Base-by-base conservation (phyloP, 176 grass and related monocot species). In the Carex parvula region DNA sequence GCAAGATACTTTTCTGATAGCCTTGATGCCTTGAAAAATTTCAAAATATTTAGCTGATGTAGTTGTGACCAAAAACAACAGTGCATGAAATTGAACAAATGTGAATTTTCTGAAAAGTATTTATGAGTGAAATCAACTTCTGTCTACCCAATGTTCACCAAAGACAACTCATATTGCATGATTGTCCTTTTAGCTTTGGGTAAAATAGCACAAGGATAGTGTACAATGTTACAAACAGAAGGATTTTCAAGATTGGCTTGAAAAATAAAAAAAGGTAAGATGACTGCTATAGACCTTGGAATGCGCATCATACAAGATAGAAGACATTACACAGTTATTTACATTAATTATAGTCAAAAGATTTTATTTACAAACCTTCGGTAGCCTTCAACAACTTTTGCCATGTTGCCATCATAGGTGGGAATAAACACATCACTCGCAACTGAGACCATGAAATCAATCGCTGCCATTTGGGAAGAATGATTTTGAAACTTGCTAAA, bases 401-500 rank as follows among this genome's bases (percentile, higher is more conserved):
- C 92, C 92, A 98, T 98, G 86, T 94, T 98, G 72, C 95, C 92
- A 89, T 98, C 92, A 32, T 87, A 94, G 11, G 95, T 94, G 54
- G 95, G 92, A 86, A 98, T 86, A 65, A 94, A 94, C 80, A 94
- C 87, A 87, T 91, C 89, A 90, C 95, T 98, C 12, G 89, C 92
- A 48, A 93, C 85, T 18, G 95, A 98, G 65, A 98, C 90, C 82
- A 98, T 98, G 81, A 92, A 98, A 88, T 98, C 95, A 3, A 98
- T 91, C 33, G 95, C 92, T 72, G 95, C 95, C 95, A 98, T 98
- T 87, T 98, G 95, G 60, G 95, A 98, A 60, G 95, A 98, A 46
- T 98, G 95, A 79, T 94, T 94, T 84, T 90, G 90, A 78, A 98
- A 98, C 73, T 94, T 92, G 42, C 53, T 88, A 37, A 98, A 78